Evolutionary conservation across 2,329 filamentous ascomycete genomes (phyloP).

Genomic region (Aspergillus proliferans): DNA sequence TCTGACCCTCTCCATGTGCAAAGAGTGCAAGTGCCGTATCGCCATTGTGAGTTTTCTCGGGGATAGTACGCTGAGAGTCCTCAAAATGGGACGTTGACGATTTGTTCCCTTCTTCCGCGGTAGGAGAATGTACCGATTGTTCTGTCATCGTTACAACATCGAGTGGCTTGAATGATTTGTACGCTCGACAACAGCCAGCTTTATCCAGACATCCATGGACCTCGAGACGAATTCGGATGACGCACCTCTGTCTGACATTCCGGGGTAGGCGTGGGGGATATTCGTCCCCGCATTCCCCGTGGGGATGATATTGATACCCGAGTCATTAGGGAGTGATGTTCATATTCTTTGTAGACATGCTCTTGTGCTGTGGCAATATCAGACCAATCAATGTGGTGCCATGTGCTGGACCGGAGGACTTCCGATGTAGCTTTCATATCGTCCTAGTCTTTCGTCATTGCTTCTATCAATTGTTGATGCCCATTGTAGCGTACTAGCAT

Average conservation of each 20-base stretch:
- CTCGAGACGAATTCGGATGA: background rate
- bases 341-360: too few relatives aligned
- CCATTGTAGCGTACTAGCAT: too few relatives aligned
- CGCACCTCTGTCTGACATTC: background rate
- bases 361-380: too few relatives aligned
- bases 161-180: too few relatives aligned
- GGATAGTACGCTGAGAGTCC: slow-evolving; percentile 2
- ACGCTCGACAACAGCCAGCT: background rate
- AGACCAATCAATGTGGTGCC: too few relatives aligned
- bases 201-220: background rate
- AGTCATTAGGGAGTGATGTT: background rate
- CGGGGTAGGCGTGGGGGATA: background rate
- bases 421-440: too few relatives aligned
- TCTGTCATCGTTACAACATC: background rate
- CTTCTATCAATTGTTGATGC: too few relatives aligned
- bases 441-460: too few relatives aligned
- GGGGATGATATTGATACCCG: background rate
- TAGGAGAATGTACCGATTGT: background rate
- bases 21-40: slow-evolving; percentile 46
- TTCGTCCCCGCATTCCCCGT: slow-evolving; percentile 4
- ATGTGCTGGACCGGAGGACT: too few relatives aligned
- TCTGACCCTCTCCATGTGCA: slow-evolving; percentile 36
- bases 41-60: slow-evolving; percentile 26
- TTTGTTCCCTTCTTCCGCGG: background rate
- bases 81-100: slow-evolving; percentile 3